Conservation (phyloP, 805 yeast genomes). For the Lipomyces anomalus region DNA sequence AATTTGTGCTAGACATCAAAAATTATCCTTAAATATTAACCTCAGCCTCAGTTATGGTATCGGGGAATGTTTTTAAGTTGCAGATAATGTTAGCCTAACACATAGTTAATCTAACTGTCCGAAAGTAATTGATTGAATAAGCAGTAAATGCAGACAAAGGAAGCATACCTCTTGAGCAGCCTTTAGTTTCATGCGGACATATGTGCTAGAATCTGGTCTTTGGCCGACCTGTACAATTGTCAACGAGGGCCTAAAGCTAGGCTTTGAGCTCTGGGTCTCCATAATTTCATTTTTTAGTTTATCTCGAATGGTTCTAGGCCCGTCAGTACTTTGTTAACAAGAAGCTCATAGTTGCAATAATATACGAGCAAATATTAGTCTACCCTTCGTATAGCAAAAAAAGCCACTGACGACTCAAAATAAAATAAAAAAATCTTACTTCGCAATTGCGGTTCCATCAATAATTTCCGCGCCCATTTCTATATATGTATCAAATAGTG, state of each 20-base stretch:
- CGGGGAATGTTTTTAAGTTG: conserved; percentile 58
- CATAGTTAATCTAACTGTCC: too few species aligned
- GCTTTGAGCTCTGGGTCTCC: conserved; percentile 38
- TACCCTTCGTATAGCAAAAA: too few species aligned
- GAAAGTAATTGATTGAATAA: neutral
- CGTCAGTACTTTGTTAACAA: neutral
- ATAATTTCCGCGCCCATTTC: conserved; percentile 37
- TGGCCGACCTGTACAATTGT: conserved; percentile 86
- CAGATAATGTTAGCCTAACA: conserved; percentile 63
- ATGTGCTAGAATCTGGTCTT: conserved; percentile 85
- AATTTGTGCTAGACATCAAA: too few species aligned
- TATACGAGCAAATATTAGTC: neutral
- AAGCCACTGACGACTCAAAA: too few species aligned
- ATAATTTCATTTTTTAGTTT: conserved; percentile 48
- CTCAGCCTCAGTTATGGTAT: conserved; percentile 53
- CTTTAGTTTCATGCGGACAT: conserved; percentile 84
- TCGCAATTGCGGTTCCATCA: conserved; percentile 58
- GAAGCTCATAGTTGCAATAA: neutral
- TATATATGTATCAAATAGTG: too few species aligned
- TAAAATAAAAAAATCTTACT: too few species aligned
- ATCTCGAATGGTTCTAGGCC: conserved; percentile 39
- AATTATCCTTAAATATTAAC: conserved; percentile 27
- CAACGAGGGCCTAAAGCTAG: conserved; percentile 65
- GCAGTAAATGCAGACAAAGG: neutral
- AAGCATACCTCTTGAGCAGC: conserved; percentile 61